Evolutionary conservation across 306 rosid genomes (phyloP).

Genomic region (Prosopis cineraria): DNA sequence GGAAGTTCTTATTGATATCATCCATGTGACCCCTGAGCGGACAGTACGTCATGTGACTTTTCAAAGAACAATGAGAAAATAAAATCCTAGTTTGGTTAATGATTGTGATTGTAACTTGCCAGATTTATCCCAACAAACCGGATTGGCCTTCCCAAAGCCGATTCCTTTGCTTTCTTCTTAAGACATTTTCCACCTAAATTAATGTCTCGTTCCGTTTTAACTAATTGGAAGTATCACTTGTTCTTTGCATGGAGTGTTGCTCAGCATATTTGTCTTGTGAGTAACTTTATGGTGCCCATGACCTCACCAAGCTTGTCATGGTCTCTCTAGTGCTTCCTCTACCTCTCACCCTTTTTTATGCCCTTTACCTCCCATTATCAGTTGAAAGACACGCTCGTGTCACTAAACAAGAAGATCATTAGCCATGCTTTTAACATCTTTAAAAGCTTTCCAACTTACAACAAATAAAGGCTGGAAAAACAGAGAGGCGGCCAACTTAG

Average conservation of each 20-base stretch:
- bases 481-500: not conserved
- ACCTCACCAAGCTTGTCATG: constrained; percentile 29
- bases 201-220: constrained; percentile 45
- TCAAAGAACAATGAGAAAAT: not conserved
- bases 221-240: constrained; percentile 38
- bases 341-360: not conserved
- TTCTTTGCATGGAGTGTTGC: constrained; percentile 10
- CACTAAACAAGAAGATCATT: constrained; percentile 20
- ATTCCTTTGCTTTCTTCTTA: constrained; percentile 81
- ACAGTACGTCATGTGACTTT: not conserved
- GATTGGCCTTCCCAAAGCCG: constrained; percentile 48
- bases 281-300: constrained; percentile 32
- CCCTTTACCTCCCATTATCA: constrained; percentile 3
- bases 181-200: constrained; percentile 60
- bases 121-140: constrained; percentile 36
- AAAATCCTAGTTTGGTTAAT: not conserved
- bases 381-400: constrained; percentile 12
- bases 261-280: constrained; percentile 16
- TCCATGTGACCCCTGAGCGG: too few species aligned
- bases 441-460: not conserved
- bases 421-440: constrained; percentile 26
- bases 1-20: too few species aligned
- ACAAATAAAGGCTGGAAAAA: not conserved
- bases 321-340: constrained; percentile 5
- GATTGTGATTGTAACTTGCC: not conserved